A percentile compares a stretch with the other conserved stretches of the same genome.
Conservation (phyloP, 2,329 filamentous ascomycete species). For the Lachnellula arida region DNA sequence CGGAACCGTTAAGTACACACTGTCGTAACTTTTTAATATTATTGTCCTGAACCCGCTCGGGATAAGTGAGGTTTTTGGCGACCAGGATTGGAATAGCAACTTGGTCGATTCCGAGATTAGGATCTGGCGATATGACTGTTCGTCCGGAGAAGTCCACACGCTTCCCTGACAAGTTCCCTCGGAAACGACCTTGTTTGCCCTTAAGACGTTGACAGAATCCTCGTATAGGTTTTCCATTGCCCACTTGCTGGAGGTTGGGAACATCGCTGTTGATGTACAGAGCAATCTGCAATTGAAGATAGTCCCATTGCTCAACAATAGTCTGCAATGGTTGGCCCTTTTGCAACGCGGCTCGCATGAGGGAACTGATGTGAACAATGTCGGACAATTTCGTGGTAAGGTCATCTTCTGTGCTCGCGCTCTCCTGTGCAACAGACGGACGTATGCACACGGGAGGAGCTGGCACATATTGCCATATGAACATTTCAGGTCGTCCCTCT, state of each 20-base stretch:
- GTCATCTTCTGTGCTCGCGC: constrained; percentile 91
- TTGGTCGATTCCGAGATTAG: constrained; percentile 88
- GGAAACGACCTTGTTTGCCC: constrained; percentile 94
- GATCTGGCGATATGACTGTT: constrained; percentile 96
- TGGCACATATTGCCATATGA: constrained; percentile 94
- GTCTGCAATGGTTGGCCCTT: constrained; percentile 82
- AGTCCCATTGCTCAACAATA: constrained; percentile 98
- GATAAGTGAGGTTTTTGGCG: constrained; percentile 95
- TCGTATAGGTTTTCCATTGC: constrained; percentile 81
- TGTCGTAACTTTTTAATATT: constrained; percentile 78
- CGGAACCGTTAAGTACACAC: constrained; percentile 70
- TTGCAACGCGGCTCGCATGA: constrained; percentile 76
- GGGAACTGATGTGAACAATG: constrained; percentile 86
- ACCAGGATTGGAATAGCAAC: constrained; percentile 88
- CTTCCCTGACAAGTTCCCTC: constrained; percentile 94
- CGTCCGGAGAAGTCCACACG: constrained; percentile 97
- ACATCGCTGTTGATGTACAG: constrained; percentile 98
- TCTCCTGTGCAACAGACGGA: constrained; percentile 90
- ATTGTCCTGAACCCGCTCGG: constrained; percentile 77
- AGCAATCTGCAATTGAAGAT: constrained; percentile 87
- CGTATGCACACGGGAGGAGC: constrained; percentile 92
- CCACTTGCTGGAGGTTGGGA: constrained; percentile 83
- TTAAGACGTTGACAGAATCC: constrained; percentile 95
- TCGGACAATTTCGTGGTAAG: constrained; percentile 95
- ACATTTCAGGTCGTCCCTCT: constrained; percentile 90